Conservation (phyloP, 805 yeast genomes). For the Ogataea parapolymorpha region DNA sequence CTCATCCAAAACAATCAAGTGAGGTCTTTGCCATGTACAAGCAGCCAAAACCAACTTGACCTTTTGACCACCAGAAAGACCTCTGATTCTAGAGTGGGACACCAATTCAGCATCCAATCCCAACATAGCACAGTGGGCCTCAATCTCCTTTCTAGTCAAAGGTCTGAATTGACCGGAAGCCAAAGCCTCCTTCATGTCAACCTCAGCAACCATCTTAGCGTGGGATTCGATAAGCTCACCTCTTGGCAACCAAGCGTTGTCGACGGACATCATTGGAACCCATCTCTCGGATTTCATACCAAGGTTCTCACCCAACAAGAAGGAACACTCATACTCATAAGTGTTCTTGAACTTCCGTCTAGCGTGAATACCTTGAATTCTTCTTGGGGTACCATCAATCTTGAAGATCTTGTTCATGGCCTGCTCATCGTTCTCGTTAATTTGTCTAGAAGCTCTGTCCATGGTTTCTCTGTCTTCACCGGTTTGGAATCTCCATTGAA, state of each 20-base stretch:
- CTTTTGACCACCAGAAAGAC: conserved; percentile 99
- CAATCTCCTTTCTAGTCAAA: conserved; percentile 99
- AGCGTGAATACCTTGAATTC: conserved; percentile 88
- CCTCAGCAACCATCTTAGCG: conserved; percentile 99
- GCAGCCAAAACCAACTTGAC: conserved; percentile 99
- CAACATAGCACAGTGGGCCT: conserved; percentile 96
- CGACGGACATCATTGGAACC: conserved; percentile 99
- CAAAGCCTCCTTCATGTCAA: conserved; percentile 99
- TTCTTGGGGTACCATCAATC: conserved; percentile 98
- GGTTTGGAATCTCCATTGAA: conserved; percentile 99
- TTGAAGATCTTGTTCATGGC: conserved; percentile 99
- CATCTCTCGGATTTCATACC: conserved; percentile 99
- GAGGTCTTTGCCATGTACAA: conserved; percentile 99
- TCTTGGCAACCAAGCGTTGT: conserved; percentile 99
- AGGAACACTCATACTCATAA: conserved; percentile 98
- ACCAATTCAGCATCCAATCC: conserved; percentile 99
- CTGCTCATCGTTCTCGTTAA: conserved; percentile 94
- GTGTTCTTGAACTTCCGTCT: conserved; percentile 99
- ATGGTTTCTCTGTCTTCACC: conserved; percentile 99
- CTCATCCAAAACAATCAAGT: conserved; percentile 98
- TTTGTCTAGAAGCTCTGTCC: conserved; percentile 99
- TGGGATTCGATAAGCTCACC: conserved; percentile 96
- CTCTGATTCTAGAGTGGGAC: conserved; percentile 99
- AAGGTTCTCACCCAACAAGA: conserved; percentile 95
- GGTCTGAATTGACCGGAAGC: conserved; percentile 99